Conservation (phyloP, 805 yeast genomes). For the Komagataella mondaviorum region DNA sequence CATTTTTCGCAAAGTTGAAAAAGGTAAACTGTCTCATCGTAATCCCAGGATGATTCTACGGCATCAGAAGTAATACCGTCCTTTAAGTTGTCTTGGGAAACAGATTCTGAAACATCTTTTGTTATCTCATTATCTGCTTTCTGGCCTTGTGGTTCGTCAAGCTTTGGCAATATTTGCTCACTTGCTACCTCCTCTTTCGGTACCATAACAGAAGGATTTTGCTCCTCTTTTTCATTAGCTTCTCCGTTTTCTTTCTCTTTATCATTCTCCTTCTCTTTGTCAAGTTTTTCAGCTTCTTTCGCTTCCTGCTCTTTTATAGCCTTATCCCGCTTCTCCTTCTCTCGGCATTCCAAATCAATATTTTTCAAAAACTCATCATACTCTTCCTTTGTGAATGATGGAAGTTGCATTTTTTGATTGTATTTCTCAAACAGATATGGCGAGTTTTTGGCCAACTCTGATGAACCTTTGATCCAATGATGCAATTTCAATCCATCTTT, state of each 20-base stretch:
- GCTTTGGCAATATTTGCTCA: slow-evolving; percentile 1
- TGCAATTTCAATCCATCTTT: slow-evolving; percentile 35
- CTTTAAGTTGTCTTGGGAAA: slow-evolving; percentile 21
- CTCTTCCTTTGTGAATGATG: slow-evolving; percentile 49
- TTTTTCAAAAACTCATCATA: slow-evolving; percentile 38
- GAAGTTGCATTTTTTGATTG: slow-evolving; percentile 56
- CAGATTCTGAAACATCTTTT: slow-evolving; percentile 23
- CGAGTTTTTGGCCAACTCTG: slow-evolving; percentile 24
- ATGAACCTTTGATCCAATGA: slow-evolving; percentile 84
- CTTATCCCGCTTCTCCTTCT: slow-evolving; percentile 6
- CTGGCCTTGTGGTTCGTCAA: neutral
- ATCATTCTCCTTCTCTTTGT: neutral
- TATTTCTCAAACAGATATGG: slow-evolving; percentile 66
- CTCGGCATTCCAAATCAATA: slow-evolving; percentile 12
- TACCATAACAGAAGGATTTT: neutral
- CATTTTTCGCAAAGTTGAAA: slow-evolving; percentile 49
- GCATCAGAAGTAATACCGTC: slow-evolving; percentile 28
- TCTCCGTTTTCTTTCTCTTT: neutral
- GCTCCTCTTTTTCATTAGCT: neutral
- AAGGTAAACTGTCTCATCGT: slow-evolving; percentile 66
- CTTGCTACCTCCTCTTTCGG: neutral
- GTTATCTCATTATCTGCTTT: slow-evolving; percentile 8
- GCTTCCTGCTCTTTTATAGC: neutral
- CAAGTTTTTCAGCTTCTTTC: neutral
- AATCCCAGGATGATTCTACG: slow-evolving; percentile 45